Evolutionary conservation across 805 yeast species (phyloP).

Genomic region (Wickerhamomyces strasburgensis): DNA sequence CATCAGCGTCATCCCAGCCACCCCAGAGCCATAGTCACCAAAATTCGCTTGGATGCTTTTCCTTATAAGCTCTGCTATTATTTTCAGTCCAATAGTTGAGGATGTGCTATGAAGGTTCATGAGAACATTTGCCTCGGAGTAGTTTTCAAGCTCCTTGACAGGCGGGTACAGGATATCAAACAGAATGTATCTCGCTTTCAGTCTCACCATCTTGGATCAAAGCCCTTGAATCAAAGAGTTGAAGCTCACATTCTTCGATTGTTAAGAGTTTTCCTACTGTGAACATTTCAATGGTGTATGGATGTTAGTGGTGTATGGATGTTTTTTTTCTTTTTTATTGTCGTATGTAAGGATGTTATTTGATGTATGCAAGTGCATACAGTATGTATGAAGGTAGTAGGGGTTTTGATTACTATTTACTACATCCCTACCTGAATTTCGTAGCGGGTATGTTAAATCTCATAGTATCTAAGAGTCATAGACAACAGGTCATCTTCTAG

Average conservation of each 20-base stretch:
- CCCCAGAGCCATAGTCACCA: slow-evolving; percentile 77
- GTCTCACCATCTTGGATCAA: slow-evolving; percentile 76
- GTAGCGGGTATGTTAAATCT: no score
- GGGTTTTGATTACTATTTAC: no score
- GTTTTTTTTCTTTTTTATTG: not conserved
- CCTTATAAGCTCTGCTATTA: slow-evolving; percentile 49
- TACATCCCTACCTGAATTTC: no score
- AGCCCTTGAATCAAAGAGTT: no score
- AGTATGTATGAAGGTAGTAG: no score
- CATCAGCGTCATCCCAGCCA: slow-evolving; percentile 51
- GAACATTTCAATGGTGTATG: no score
- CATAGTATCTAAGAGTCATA: slow-evolving; percentile 15
- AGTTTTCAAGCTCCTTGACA: slow-evolving; percentile 16
- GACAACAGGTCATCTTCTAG: slow-evolving; percentile 10
- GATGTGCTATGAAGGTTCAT: slow-evolving; percentile 48
- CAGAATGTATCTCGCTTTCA: slow-evolving; percentile 77
- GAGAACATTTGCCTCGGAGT: slow-evolving; percentile 35
- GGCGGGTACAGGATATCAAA: slow-evolving; percentile 75
- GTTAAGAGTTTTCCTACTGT: no score
- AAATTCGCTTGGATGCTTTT: slow-evolving; percentile 54
- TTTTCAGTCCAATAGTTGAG: slow-evolving; percentile 40
- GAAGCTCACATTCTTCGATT: no score
- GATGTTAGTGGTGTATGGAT: no score
- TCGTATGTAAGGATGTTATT: not conserved
- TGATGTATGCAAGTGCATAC: no score